phyloP scores from a whole-genome alignment of 2,329 filamentous ascomycete species.

The Aspergillus japonicus region DNA sequence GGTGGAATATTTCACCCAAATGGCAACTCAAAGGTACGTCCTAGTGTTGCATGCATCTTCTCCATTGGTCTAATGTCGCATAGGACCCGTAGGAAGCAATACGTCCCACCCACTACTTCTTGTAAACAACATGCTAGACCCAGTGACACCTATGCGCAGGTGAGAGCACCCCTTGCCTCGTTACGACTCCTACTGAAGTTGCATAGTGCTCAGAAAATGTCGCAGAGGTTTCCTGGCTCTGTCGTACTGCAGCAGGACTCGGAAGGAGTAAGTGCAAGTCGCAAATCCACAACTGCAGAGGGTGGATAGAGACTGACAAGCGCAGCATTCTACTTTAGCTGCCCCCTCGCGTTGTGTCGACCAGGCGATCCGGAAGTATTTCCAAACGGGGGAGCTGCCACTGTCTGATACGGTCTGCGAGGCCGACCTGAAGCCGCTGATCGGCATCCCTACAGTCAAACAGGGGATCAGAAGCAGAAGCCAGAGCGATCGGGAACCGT shows the following conservation, averaged over 20 bases:
- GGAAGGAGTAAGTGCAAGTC: constrained; percentile 37
- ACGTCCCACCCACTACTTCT: constrained; percentile 56
- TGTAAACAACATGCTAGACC: constrained; percentile 58
- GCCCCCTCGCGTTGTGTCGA: constrained; percentile 40
- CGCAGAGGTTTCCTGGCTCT: constrained; percentile 43
- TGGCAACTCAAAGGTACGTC: constrained; percentile 37
- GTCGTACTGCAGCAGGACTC: constrained; percentile 47
- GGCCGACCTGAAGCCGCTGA: constrained; percentile 36
- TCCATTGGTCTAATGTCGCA: not conserved
- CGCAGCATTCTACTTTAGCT: constrained; percentile 34
- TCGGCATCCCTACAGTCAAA: constrained; percentile 19
- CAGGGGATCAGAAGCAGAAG: constrained; percentile 2
- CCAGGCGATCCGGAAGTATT: constrained; percentile 40
- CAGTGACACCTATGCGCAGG: constrained; percentile 55
- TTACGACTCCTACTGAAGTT: constrained; percentile 5
- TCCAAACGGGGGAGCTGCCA: constrained; percentile 43
- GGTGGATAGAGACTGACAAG: not conserved
- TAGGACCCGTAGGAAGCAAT: constrained; percentile 30
- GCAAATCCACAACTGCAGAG: not conserved
- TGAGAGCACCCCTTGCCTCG: constrained; percentile 8
- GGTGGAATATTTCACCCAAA: constrained; percentile 36
- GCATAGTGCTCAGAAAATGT: constrained; percentile 38
- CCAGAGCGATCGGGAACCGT: constrained; percentile 14
- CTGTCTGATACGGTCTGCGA: constrained; percentile 35
- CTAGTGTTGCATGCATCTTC: not conserved